Evolutionary conservation across 805 yeast genomes (phyloP).

Genomic region (Trichomonascus vanleenenianus): DNA sequence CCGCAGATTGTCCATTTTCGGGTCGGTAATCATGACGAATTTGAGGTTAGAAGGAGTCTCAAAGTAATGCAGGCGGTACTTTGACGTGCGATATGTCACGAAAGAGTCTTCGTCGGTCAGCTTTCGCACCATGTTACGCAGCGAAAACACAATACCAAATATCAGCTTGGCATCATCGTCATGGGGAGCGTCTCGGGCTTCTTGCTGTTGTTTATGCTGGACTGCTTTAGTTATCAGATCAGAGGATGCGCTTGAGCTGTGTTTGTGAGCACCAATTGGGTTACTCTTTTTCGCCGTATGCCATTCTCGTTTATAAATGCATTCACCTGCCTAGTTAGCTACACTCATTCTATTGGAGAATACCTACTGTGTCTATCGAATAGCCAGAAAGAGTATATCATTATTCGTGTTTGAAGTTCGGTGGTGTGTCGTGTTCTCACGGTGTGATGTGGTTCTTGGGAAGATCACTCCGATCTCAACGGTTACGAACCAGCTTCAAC

Average conservation of each 20-base stretch:
- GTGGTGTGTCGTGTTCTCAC: background rate
- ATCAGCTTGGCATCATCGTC: constrained; percentile 69
- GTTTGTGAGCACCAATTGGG: background rate
- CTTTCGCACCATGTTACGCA: constrained; percentile 66
- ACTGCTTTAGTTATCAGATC: background rate
- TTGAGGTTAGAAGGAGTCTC: constrained; percentile 77
- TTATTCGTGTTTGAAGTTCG: constrained; percentile 33
- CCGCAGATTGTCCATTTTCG: constrained; percentile 46
- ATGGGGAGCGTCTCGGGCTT: constrained; percentile 29
- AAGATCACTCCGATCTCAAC: background rate
- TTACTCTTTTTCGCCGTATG: constrained; percentile 9
- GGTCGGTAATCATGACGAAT: constrained; percentile 68
- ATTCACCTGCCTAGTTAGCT: constrained; percentile 38
- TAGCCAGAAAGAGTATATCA: constrained; percentile 79
- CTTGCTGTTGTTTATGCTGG: constrained; percentile 11
- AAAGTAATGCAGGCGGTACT: constrained; percentile 68
- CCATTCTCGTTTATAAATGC: constrained; percentile 78
- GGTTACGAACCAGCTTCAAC: too few relatives aligned
- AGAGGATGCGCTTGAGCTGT: background rate
- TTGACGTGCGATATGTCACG: constrained; percentile 43
- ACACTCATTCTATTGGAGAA: background rate
- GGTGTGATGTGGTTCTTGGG: background rate
- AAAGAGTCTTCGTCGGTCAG: constrained; percentile 33
- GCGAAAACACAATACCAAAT: constrained; percentile 77
- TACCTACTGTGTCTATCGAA: constrained; percentile 79